phyloP scores from a whole-genome alignment of 2,329 filamentous ascomycete genomes.

The Monosporascus ibericus region DNA sequence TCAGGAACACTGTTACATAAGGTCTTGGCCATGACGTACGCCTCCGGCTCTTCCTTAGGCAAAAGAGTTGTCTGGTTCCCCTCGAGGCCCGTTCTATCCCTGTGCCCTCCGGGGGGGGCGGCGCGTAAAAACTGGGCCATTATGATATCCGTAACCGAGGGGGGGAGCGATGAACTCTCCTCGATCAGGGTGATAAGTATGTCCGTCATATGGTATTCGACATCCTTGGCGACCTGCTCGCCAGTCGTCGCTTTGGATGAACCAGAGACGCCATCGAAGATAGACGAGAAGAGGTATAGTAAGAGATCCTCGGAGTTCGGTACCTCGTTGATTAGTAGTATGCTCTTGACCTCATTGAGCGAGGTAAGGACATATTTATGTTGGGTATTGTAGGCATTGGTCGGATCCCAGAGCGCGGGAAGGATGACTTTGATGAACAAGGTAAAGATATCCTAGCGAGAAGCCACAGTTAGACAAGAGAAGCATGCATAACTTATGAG shows the following conservation, averaged over 20 bases:
- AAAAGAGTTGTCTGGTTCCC: conserved; percentile 76
- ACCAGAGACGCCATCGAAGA: conserved; percentile 86
- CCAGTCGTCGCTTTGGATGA: conserved; percentile 68
- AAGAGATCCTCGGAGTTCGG: conserved; percentile 75
- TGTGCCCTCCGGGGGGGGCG: conserved; percentile 61
- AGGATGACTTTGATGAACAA: conserved; percentile 80
- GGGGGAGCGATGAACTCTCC: conserved; percentile 70
- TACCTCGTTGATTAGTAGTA: conserved; percentile 84
- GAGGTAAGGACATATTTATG: conserved; percentile 88
- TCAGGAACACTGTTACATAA: conserved; percentile 86
- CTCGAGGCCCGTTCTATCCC: conserved; percentile 56
- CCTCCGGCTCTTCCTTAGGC: conserved; percentile 82
- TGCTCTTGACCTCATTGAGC: conserved; percentile 87
- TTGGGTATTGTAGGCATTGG: conserved; percentile 85
- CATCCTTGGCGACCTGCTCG: conserved; percentile 84
- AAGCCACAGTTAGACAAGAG: conserved; percentile 13
- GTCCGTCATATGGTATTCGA: conserved; percentile 86
- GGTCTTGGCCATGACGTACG: conserved; percentile 94
- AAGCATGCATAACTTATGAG: neutral
- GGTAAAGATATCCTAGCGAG: conserved; percentile 79
- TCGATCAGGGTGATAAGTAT: conserved; percentile 82
- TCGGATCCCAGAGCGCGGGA: conserved; percentile 77
- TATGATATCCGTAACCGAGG: conserved; percentile 82
- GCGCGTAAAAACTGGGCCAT: conserved; percentile 93
- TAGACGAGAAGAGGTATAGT: conserved; percentile 73